Conservation (phyloP, 2,329 filamentous ascomycete species). For the Colletotrichum australisinense region DNA sequence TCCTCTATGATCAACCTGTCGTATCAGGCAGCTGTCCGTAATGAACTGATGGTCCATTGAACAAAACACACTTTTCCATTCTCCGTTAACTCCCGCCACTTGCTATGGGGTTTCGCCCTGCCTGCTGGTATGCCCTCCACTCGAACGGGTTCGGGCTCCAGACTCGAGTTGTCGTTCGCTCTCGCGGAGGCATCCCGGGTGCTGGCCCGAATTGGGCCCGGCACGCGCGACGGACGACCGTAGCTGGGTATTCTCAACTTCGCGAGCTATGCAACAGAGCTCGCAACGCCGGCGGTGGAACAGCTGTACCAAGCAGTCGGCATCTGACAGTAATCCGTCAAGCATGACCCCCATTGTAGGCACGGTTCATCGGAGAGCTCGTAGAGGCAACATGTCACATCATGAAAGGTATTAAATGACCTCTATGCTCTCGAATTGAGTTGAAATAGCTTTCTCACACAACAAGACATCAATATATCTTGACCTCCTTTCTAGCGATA, state of each 20-base stretch:
- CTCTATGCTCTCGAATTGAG: not conserved
- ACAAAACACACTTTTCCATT: not conserved
- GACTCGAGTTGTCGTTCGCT: not conserved
- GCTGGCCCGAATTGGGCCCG: not conserved
- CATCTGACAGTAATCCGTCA: not conserved
- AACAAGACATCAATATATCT: not conserved
- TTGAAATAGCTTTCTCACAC: not conserved
- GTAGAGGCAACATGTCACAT: not conserved
- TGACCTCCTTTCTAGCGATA: not conserved
- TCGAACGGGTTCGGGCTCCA: not conserved
- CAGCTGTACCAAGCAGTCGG: not conserved
- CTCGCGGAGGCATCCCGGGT: not conserved
- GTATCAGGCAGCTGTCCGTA: not conserved
- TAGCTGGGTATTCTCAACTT: not conserved
- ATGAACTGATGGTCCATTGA: constrained; percentile 11
- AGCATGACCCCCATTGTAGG: not conserved
- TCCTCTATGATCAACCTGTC: not conserved
- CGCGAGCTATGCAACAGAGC: not conserved
- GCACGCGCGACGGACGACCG: not conserved
- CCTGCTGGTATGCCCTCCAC: not conserved
- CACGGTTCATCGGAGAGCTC: not conserved
- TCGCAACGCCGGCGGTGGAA: not conserved
- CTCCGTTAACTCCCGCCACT: no score
- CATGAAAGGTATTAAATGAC: not conserved
- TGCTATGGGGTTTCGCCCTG: not conserved